phyloP scores from a whole-genome alignment of 176 grass and related monocot genomes.

The Aegilops sharonensis region DNA sequence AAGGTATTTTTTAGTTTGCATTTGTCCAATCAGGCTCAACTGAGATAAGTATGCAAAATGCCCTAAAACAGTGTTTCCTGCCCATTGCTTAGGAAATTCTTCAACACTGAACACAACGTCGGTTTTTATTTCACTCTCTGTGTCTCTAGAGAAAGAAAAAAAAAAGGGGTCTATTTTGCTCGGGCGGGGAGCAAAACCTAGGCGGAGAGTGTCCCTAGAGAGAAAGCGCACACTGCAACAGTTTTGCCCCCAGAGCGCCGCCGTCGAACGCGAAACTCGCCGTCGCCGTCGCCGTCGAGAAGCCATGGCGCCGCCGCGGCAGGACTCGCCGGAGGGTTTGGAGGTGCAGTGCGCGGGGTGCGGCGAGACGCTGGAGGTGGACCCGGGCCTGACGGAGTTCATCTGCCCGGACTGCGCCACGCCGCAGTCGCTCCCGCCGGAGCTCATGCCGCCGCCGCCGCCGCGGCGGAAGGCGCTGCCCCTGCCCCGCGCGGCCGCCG shows the following conservation, averaged over 20 bases:
- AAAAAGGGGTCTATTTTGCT: not conserved
- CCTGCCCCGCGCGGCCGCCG: constrained; percentile 41
- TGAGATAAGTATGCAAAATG: no score
- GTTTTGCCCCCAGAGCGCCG: not conserved
- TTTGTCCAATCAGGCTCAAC: no score
- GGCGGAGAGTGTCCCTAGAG: constrained; percentile 6
- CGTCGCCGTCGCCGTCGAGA: no score
- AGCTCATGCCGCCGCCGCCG: constrained; percentile 51
- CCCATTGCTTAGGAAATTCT: no score
- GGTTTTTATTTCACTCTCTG: no score
- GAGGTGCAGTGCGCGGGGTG: constrained; percentile 51
- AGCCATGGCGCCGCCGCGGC: not conserved
- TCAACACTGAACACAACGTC: no score
- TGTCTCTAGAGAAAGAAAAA: no score
- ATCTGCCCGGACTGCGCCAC: constrained; percentile 57
- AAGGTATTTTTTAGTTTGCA: no score
- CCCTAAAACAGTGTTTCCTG: no score
- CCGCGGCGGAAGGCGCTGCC: constrained; percentile 43
- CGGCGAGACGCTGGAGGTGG: constrained; percentile 53
- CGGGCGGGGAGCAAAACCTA: not conserved
- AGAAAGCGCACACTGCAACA: not conserved
- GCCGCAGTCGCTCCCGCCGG: constrained; percentile 51
- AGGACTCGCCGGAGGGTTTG: not conserved
- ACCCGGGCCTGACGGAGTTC: constrained; percentile 51
- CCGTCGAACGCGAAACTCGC: not conserved